Conservation (phyloP, 2,329 filamentous ascomycete species). For the Aspergillus sp. region DNA sequence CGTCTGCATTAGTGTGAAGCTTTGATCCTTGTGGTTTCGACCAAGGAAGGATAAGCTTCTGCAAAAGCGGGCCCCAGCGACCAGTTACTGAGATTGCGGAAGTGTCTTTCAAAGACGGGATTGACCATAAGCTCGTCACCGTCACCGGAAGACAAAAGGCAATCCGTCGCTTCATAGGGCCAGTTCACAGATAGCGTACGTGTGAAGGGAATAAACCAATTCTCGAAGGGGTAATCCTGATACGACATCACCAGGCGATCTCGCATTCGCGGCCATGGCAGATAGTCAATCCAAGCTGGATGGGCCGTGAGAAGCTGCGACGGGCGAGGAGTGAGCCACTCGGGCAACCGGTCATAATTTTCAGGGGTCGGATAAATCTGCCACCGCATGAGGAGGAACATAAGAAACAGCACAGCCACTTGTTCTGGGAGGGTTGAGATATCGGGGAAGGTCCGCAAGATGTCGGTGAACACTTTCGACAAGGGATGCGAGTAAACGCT, state of each 20-base stretch:
- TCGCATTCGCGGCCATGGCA: conserved; percentile 78
- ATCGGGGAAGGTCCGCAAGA: conserved; percentile 79
- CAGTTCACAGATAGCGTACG: conserved; percentile 76
- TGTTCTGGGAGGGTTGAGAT: conserved; percentile 78
- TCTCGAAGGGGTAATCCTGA: conserved; percentile 66
- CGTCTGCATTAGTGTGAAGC: conserved; percentile 8
- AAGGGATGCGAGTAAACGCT: conserved; percentile 69
- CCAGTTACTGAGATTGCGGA: conserved; percentile 78
- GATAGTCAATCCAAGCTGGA: conserved; percentile 78
- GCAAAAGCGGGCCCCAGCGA: conserved; percentile 70
- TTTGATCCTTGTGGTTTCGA: conserved; percentile 43
- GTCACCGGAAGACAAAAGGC: conserved; percentile 58
- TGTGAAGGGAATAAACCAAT: conserved; percentile 82
- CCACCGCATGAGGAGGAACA: conserved; percentile 88
- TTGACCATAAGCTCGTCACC: conserved; percentile 74
- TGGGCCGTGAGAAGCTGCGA: conserved; percentile 69
- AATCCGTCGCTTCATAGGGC: conserved; percentile 75
- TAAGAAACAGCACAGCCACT: conserved; percentile 77
- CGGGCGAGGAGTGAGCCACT: conserved; percentile 68
- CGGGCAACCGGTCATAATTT: conserved; percentile 75
- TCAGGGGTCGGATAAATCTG: conserved; percentile 75
- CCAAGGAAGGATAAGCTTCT: conserved; percentile 62
- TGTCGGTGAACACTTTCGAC: conserved; percentile 82
- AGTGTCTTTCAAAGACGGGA: conserved; percentile 79
- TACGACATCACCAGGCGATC: conserved; percentile 62